Base-by-base conservation (phyloP, 352 stramenopile species). In the Globisporangium heterothallicum region DNA sequence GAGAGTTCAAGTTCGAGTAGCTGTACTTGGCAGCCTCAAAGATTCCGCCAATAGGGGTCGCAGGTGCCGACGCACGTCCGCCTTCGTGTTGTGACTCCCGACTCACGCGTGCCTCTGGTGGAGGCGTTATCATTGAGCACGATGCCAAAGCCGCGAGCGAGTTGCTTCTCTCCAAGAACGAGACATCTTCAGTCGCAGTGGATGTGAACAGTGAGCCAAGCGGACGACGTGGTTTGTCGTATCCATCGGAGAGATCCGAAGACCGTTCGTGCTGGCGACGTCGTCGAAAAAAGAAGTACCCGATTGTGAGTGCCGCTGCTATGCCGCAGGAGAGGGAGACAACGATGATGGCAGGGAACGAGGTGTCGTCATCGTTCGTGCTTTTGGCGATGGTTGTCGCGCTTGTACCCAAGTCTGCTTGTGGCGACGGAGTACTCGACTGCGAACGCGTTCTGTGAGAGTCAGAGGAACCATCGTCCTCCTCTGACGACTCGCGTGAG, bases 291-390 rank as follows among this genome's bases (percentile, higher is more conserved):
- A 59, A 38, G 25, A 46, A 53, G 32, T 48, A 43, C 4, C 53
- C 53, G 19, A 53, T 51, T 5, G 34, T 48, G 19, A 59, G 21
- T 27, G 43, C 25, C 42, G 53, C 44, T 19, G 47, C 29, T 29
- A 21, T 35, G 8, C 30, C 53, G 16, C 53, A 59, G 19, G 36
- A 53, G 25, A 78, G 29, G 19, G 56, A 49, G 2, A 72, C 26
- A 19, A 30, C 32, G 19, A 57, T 49, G 41, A 57, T 41, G 9
- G 21, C 25, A 18, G 30, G 41, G 10, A 44, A 49, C 2, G 50
- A 57, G 0, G 14, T 5, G 21, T 50, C 42, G 6, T 30, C 40
- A 13, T 38, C 34, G n/a, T 42, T 29, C 35, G 7, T 29, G 16
- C 10, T 13, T 25, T 18, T 51, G 26, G 46, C 43, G 13, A 38